A percentile compares a stretch with the other conserved stretches of the same genome.
Conservation (phyloP, 1,284 basidiomycete genomes). For the Leucoagaricus sp. region DNA sequence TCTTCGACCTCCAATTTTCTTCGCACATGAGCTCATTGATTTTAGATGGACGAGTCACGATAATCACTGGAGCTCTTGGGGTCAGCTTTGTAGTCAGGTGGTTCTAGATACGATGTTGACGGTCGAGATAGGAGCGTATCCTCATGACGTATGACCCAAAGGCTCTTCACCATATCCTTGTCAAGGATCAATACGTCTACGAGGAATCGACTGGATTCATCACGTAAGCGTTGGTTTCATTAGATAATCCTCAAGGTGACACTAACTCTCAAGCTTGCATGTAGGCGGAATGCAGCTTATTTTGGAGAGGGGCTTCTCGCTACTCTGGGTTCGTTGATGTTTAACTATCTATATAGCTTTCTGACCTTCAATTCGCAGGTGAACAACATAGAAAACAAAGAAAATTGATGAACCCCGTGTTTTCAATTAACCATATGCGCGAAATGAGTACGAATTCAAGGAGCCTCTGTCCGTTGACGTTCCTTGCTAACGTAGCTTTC, state of each 20-base stretch:
- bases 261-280: neutral
- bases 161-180: slow-evolving; percentile 16
- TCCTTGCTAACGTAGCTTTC: neutral
- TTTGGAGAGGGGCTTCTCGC: slow-evolving; percentile 29
- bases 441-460: slow-evolving; percentile 25
- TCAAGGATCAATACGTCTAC: slow-evolving; percentile 22
- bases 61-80: slow-evolving; percentile 11
- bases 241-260: too few relatives aligned
- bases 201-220: slow-evolving; percentile 26
- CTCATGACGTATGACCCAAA: slow-evolving; percentile 16
- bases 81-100: neutral
- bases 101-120: neutral
- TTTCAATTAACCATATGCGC: slow-evolving; percentile 33
- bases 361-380: slow-evolving; percentile 21
- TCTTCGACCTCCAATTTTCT: neutral
- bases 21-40: too few relatives aligned
- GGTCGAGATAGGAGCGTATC: slow-evolving; percentile 1
- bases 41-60: slow-evolving; percentile 3
- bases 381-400: slow-evolving; percentile 18
- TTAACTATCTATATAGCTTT: neutral
- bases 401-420: slow-evolving; percentile 34
- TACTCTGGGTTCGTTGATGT: slow-evolving; percentile 26
- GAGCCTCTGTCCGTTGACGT: neutral
- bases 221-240: slow-evolving; percentile 18
- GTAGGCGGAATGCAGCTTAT: slow-evolving; percentile 21